Evolutionary conservation across 257 asterid species (phyloP).

Genomic region (Plectranthus barbatus): DNA sequence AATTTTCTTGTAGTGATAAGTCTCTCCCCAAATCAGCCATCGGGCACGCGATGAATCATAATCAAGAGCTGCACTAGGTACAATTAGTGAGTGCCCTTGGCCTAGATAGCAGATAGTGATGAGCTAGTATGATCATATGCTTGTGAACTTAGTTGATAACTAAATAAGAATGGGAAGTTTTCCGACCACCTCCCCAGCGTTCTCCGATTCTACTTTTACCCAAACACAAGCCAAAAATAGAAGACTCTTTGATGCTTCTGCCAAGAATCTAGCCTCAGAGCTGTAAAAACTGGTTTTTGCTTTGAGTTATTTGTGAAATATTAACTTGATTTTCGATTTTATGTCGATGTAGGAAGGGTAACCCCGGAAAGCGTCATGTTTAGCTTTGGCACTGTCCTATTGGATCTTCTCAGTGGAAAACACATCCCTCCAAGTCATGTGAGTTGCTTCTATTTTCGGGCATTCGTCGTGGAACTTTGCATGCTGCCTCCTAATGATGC

Average conservation of each 20-base stretch:
- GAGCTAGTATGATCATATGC: too few relatives aligned
- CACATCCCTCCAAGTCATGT: slow-evolving; percentile 96
- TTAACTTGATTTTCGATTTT: neutral
- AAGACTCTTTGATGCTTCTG: neutral
- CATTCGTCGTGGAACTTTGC: too few relatives aligned
- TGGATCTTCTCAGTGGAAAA: slow-evolving; percentile 90
- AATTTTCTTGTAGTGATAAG: neutral
- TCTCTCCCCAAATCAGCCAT: neutral
- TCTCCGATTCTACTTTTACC: neutral
- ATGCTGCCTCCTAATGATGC: too few relatives aligned
- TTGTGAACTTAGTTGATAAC: too few relatives aligned
- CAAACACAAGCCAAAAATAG: neutral
- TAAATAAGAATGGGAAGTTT: neutral
- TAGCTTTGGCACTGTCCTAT: slow-evolving; percentile 83
- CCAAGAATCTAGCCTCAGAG: neutral
- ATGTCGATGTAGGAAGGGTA: slow-evolving; percentile 55
- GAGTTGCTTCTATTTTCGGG: slow-evolving; percentile 23
- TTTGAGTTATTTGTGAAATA: neutral
- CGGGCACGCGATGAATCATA: neutral
- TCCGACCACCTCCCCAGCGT: neutral
- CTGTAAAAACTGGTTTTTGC: neutral
- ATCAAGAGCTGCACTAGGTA: neutral
- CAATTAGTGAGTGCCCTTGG: neutral
- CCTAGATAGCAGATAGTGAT: too few relatives aligned
- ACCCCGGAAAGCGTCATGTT: slow-evolving; percentile 79